Evolutionary conservation across 768 basidiomycete genomes (phyloP).

Genomic region (Ephemerocybe angulata): DNA sequence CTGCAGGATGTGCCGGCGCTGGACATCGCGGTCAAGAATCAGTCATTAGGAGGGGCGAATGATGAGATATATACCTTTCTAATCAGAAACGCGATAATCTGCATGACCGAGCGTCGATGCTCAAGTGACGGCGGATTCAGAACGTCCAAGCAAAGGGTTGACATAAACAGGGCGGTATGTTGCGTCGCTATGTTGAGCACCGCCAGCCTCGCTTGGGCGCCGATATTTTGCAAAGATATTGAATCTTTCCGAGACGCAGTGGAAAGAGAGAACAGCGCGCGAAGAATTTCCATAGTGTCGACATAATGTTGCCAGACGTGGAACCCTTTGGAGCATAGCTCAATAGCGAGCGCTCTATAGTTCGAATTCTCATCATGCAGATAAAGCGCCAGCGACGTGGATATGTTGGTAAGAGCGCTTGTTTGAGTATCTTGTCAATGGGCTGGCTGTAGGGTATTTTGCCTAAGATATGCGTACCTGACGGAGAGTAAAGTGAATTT

Average conservation of each 20-base stretch:
- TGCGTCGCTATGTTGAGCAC: conserved; percentile 80
- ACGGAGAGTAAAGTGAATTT: conserved; percentile 74
- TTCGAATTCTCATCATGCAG: conserved; percentile 68
- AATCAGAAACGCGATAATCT: conserved; percentile 89
- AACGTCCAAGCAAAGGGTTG: conserved; percentile 87
- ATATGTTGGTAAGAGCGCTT: conserved; percentile 79
- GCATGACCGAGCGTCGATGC: conserved; percentile 85
- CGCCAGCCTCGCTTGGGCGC: conserved; percentile 76
- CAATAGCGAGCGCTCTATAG: conserved; percentile 74
- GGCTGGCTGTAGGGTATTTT: neutral
- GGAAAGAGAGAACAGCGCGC: conserved; percentile 77
- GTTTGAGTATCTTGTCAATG: neutral
- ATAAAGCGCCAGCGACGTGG: conserved; percentile 76
- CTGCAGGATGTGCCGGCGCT: conserved; percentile 84
- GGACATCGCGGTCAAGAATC: neutral
- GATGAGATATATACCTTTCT: conserved; percentile 57
- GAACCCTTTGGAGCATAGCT: conserved; percentile 88
- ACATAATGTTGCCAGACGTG: conserved; percentile 92
- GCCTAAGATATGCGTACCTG: conserved; percentile 42
- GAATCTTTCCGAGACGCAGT: conserved; percentile 70
- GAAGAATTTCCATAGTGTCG: conserved; percentile 84
- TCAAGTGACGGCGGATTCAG: conserved; percentile 69
- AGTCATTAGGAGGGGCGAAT: neutral
- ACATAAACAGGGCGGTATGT: conserved; percentile 91
- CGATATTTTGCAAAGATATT: conserved; percentile 63